Evolutionary conservation across 2,329 filamentous ascomycete species (phyloP).

Genomic region (Beauveria sp.): DNA sequence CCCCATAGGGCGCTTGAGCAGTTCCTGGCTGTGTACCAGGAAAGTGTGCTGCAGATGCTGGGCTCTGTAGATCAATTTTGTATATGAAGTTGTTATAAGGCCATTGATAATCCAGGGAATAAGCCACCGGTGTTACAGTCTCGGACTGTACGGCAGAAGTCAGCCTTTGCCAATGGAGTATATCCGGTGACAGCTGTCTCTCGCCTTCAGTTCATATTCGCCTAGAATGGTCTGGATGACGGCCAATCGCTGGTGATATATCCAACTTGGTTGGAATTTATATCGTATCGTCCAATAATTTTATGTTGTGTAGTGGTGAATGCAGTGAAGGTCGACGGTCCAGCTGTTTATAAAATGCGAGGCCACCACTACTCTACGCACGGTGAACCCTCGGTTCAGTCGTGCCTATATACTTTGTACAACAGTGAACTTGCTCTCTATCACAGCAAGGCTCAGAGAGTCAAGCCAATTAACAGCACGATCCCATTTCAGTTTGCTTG

Average conservation of each 20-base stretch:
- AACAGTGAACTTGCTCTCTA: not conserved
- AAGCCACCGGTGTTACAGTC: not conserved
- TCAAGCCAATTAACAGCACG: not conserved
- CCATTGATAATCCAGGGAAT: not conserved
- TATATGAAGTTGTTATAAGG: slow-evolving; percentile 17
- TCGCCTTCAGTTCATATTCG: not conserved
- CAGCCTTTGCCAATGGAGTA: not conserved
- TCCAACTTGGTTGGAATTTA: not conserved
- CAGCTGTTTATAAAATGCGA: not conserved
- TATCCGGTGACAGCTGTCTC: too few relatives aligned
- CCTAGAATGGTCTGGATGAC: not conserved
- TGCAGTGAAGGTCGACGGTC: not conserved
- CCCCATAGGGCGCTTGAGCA: not conserved
- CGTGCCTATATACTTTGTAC: not conserved
- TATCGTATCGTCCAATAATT: not conserved
- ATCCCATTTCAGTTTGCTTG: not conserved
- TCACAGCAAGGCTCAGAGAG: not conserved
- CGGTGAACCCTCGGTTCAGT: too few relatives aligned
- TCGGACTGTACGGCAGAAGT: not conserved
- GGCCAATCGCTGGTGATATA: not conserved
- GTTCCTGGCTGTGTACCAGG: slow-evolving; percentile 5
- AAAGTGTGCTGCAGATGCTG: slow-evolving; percentile 4
- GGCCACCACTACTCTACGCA: not conserved
- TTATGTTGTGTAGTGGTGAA: too few relatives aligned
- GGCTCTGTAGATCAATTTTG: slow-evolving; percentile 11